Conservation (phyloP, 2,329 filamentous ascomycete species). For the Penicillium sp. region DNA sequence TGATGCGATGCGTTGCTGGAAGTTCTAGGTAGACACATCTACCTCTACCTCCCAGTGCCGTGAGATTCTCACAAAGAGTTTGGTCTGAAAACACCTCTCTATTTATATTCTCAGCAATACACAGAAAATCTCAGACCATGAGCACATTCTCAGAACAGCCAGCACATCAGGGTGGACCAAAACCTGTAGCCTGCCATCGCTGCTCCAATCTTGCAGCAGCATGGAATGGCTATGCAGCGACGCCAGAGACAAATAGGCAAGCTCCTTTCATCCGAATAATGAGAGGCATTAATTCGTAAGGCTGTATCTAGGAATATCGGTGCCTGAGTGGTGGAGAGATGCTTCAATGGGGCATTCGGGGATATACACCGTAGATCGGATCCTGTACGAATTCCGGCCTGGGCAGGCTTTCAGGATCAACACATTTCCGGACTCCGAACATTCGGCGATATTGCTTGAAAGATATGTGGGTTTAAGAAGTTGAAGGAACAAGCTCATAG, state of each 20-base stretch:
- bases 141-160: background rate
- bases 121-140: background rate
- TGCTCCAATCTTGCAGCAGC: background rate
- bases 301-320: background rate
- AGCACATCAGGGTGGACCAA: background rate
- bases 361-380: conserved; percentile 13
- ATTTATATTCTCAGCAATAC: background rate
- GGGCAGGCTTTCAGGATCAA: background rate
- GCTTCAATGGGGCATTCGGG: background rate
- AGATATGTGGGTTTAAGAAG: background rate
- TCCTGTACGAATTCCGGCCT: conserved; percentile 2
- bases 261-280: conserved; percentile 1
- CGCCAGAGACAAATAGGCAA: background rate
- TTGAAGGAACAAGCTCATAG: background rate
- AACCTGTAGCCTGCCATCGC: background rate
- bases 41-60: background rate
- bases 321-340: background rate
- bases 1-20: conserved; percentile 44
- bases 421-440: background rate
- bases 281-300: background rate
- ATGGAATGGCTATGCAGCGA: background rate
- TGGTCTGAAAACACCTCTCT: background rate
- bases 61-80: background rate
- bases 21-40: background rate
- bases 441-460: background rate